A percentile compares a stretch with the other conserved stretches of the same genome.
These are phyloP conservation scores for Phlyctochytrium planicorne DNA, from an alignment of 192 early-diverging fungal species.

Conservation along the genomic window DNA sequence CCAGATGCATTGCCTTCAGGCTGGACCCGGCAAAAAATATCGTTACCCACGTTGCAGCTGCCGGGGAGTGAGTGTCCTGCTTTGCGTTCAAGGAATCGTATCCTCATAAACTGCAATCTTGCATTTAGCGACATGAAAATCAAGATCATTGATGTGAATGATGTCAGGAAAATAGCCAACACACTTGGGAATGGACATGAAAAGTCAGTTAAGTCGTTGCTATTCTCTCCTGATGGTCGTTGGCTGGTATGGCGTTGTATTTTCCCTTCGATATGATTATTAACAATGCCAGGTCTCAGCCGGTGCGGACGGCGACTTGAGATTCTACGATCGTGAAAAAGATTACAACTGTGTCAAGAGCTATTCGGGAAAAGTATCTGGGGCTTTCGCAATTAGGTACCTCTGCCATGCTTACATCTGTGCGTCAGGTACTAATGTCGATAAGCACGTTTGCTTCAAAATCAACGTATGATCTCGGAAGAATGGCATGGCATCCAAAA, in stretches of 20 bases:
- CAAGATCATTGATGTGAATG: slow-evolving; percentile 31
- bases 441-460: too few relatives aligned
- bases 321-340: slow-evolving; percentile 57
- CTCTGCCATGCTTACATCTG: too few relatives aligned
- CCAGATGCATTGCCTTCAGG: slow-evolving; percentile 13
- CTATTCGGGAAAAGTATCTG: too few relatives aligned
- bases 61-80: slow-evolving; percentile 25
- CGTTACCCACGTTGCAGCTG: slow-evolving; percentile 13
- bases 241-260: slow-evolving; percentile 55
- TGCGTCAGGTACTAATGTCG: too few relatives aligned
- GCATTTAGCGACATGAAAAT: slow-evolving; percentile 33
- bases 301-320: slow-evolving; percentile 61
- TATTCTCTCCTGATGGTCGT: slow-evolving; percentile 81
- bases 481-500: slow-evolving; percentile 62
- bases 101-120: background rate
- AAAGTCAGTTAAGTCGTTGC: slow-evolving; percentile 84
- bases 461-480: slow-evolving; percentile 38
- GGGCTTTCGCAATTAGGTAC: too few relatives aligned
- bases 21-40: background rate
- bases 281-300: slow-evolving; percentile 37
- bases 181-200: slow-evolving; percentile 86
- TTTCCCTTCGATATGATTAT: background rate
- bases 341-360: slow-evolving; percentile 11
- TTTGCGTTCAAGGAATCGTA: too few relatives aligned
- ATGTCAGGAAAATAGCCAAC: slow-evolving; percentile 22